Evolutionary conservation across 1,284 basidiomycete genomes (phyloP).

Genomic region (Laetiporus sulphureus): DNA sequence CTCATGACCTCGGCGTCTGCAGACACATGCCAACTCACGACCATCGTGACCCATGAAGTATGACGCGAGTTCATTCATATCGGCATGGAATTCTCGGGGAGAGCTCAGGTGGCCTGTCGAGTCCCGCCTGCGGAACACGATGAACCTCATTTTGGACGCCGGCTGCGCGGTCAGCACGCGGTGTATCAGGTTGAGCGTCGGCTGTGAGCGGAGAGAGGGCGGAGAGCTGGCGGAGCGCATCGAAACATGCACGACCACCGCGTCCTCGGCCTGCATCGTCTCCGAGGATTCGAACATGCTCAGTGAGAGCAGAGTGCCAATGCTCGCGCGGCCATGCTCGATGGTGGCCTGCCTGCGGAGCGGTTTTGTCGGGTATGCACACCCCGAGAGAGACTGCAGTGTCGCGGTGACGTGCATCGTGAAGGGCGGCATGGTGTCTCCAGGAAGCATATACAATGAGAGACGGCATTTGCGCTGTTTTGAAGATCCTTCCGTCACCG

Average conservation of each 20-base stretch:
- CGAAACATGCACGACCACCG: constrained; percentile 3
- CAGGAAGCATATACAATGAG: constrained; percentile 1
- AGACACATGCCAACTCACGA: background rate
- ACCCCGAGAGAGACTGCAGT: constrained; percentile 2
- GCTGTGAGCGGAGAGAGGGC: constrained; percentile 4
- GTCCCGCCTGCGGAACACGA: constrained; percentile 5
- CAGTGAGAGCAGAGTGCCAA: constrained; percentile 4
- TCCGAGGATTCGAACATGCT: constrained; percentile 3
- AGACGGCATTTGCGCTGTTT: constrained; percentile 4
- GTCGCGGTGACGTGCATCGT: constrained; percentile 1
- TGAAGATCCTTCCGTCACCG: background rate
- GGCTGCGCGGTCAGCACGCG: constrained; percentile 5
- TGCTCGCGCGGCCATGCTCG: background rate
- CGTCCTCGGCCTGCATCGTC: constrained; percentile 5
- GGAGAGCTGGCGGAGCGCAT: constrained; percentile 1
- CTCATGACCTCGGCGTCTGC: background rate
- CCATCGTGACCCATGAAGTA: constrained; percentile 3
- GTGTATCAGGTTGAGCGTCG: constrained; percentile 7
- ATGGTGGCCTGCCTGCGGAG: constrained; percentile 1
- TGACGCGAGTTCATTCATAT: constrained; percentile 7
- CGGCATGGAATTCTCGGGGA: constrained; percentile 5
- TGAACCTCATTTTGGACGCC: constrained; percentile 4
- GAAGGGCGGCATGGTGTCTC: background rate
- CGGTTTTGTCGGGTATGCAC: constrained; percentile 2
- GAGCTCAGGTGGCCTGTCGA: constrained; percentile 4